Evolutionary conservation across 1,284 basidiomycete genomes (phyloP), one percentile per base, ranked within the genome.

Genomic region (Apiotrichum porosum): DNA sequence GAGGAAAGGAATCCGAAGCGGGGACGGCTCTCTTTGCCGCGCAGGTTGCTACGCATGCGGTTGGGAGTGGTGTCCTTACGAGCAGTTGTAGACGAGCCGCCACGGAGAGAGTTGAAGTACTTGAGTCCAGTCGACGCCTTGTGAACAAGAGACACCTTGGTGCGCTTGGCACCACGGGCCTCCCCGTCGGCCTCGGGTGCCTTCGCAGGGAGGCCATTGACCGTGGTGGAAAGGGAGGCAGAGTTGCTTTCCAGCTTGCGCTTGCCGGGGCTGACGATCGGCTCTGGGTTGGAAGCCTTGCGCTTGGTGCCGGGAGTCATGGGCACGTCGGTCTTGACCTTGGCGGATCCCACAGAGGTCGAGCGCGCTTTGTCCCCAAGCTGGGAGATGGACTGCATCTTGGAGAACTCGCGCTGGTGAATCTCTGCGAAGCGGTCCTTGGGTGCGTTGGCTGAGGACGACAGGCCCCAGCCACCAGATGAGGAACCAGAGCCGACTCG

Each of bases 381-480:
- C 3, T 28, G 17, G 3, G 26, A 19, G 26, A 45, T 37, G 12
- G 49, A 51, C 28, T 33, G 35, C 53, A 55, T 55, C 64, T 65
- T 68, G n/a, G 66, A 51, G 42, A 72, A 72, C 42, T 68, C 66
- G 39, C 57, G 58, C 33, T 64, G 52, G 47, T 72, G 69, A 0
- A 58, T 60, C 6, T 59, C 58, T 0, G 68, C 68, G 43, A 57
- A 72, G 18, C 69, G 52, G 49, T 72, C 68, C 26, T 28, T 28
- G 26, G 6, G 6, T 6, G 12, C 26, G 31, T 12, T 19, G 22
- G 15, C 9, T 3, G 28, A 14, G 5, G 23, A 32, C 5, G 52
- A 52, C 23, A 68, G 41, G 1, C 68, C 69, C 57, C 60, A 69
- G 4, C 66, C 66, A 15, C 45, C 44, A 2, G 34, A 22, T 6